Conservation (phyloP, 305 asterid genomes). For the Fraxinus baroniana region DNA sequence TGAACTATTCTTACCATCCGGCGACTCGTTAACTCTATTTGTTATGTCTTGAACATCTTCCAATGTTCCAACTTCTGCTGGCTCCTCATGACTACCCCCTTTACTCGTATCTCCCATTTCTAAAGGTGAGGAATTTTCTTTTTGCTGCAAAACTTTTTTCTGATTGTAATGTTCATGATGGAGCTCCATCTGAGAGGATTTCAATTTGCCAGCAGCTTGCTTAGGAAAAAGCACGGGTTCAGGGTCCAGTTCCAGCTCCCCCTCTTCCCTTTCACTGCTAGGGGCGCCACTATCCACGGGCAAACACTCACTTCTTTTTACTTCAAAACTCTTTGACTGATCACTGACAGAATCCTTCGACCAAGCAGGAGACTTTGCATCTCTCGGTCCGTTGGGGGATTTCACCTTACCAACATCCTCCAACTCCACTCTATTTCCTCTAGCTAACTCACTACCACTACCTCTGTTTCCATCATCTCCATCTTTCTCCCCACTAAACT, state of each 20-base stretch:
- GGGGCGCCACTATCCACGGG: conserved; percentile 64
- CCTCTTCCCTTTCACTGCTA: conserved; percentile 88
- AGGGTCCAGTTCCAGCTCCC: conserved; percentile 90
- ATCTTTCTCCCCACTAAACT: conserved; percentile 70
- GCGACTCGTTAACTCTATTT: conserved; percentile 36
- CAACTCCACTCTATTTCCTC: conserved; percentile 51
- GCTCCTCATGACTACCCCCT: conserved; percentile 38
- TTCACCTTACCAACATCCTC: conserved; percentile 66
- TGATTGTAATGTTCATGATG: conserved; percentile 25
- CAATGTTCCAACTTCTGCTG: conserved; percentile 36
- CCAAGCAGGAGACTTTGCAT: conserved; percentile 82
- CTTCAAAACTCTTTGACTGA: conserved; percentile 78
- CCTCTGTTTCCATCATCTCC: conserved; percentile 61
- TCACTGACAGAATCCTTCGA: conserved; percentile 94
- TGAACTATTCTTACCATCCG: conserved; percentile 33
- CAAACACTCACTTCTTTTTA: conserved; percentile 61
- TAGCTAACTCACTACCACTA: conserved; percentile 52
- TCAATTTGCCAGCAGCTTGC: conserved; percentile 39
- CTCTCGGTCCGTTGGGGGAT: conserved; percentile 65
- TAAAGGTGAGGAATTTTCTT: conserved; percentile 23
- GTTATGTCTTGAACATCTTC: conserved; percentile 37
- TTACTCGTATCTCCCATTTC: conserved; percentile 38
- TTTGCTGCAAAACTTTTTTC: conserved; percentile 30
- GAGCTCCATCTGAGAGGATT: conserved; percentile 39
- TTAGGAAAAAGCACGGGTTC: conserved; percentile 41